A percentile compares a stretch with the other conserved stretches of the same genome.
Evolutionary conservation across 306 rosid genomes (phyloP).

Genomic region (Sophora flavescens): DNA sequence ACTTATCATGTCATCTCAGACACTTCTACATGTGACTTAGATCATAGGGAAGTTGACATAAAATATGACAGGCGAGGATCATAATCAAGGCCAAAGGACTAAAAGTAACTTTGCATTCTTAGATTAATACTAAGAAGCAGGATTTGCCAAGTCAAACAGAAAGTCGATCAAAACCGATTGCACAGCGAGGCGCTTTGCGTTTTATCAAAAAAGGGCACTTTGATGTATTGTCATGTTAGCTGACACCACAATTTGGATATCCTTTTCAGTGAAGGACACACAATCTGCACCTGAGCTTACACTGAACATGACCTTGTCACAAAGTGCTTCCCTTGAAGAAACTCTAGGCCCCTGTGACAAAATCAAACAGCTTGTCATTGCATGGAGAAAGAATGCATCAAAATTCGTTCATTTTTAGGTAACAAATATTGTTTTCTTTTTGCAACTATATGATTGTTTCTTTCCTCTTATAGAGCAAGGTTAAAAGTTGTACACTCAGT

Average conservation of each 20-base stretch:
- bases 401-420: conserved; percentile 54
- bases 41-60: conserved; percentile 43
- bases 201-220: not conserved
- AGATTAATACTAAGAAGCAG: conserved; percentile 48
- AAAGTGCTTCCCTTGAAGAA: conserved; percentile 53
- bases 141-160: conserved; percentile 45
- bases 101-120: conserved; percentile 44
- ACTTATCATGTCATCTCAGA: conserved; percentile 51
- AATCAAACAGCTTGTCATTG: conserved; percentile 65
- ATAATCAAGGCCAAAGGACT: conserved; percentile 50
- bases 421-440: conserved; percentile 45
- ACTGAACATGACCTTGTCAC: conserved; percentile 45
- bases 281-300: conserved; percentile 49
- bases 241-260: conserved; percentile 39
- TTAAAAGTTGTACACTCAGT: conserved; percentile 69
- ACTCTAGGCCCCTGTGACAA: conserved; percentile 69
- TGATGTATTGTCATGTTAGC: conserved; percentile 40
- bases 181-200: conserved; percentile 42
- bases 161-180: conserved; percentile 44
- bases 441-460: conserved; percentile 54
- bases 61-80: conserved; percentile 38
- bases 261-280: conserved; percentile 50
- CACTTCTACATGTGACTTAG: conserved; percentile 47
- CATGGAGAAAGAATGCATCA: conserved; percentile 53
- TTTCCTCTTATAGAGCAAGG: conserved; percentile 61